A percentile compares a stretch with the other conserved stretches of the same genome.
Evolutionary conservation across 2,329 filamentous ascomycete genomes (phyloP).

Genomic region (Cercospora zeina): DNA sequence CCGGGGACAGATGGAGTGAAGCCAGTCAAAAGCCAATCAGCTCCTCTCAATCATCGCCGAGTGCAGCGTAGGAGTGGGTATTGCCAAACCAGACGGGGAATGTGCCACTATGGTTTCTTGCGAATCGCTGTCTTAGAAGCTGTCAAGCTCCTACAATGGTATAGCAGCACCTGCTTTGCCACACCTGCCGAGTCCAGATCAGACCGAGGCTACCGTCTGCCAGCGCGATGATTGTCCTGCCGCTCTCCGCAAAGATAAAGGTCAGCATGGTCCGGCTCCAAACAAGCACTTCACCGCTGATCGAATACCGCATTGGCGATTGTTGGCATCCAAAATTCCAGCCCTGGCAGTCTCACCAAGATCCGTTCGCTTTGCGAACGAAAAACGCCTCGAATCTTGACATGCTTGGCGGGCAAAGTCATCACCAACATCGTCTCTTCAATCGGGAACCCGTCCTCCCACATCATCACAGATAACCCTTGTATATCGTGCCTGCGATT

Average conservation of each 20-base stretch:
- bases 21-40: background rate
- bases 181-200: background rate
- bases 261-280: background rate
- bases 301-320: background rate
- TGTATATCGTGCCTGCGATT: too few relatives aligned
- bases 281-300: background rate
- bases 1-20: background rate
- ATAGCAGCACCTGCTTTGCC: constrained; percentile 1
- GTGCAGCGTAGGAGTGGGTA: background rate
- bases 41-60: background rate
- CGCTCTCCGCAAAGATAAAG: background rate
- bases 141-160: background rate
- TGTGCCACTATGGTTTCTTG: background rate
- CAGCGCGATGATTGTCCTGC: background rate
- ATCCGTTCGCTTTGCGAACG: background rate
- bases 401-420: background rate
- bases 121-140: background rate
- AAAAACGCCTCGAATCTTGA: background rate
- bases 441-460: too few relatives aligned
- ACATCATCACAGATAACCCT: too few relatives aligned
- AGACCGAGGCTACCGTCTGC: background rate
- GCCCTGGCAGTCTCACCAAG: background rate
- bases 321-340: background rate
- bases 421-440: background rate
- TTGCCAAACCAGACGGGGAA: too few relatives aligned